Evolutionary conservation across 805 yeast genomes (phyloP).

Genomic region (Cyberlindnera sargentensis): DNA sequence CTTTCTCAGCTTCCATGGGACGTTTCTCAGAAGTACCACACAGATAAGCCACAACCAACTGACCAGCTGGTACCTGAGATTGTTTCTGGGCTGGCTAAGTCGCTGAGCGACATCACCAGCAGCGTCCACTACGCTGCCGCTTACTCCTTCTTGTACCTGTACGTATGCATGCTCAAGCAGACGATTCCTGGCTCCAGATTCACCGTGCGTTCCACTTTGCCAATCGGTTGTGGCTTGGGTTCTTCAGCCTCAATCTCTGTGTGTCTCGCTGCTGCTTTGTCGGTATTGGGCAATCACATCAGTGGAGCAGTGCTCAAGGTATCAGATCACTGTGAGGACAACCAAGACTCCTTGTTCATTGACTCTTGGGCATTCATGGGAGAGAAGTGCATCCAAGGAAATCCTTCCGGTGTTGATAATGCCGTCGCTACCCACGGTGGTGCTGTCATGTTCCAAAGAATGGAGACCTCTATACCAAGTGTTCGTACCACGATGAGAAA

Average conservation of each 20-base stretch:
- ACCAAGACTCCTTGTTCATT: slow-evolving; percentile 48
- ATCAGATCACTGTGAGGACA: slow-evolving; percentile 31
- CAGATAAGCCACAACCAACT: slow-evolving; percentile 27
- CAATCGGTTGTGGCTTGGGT: slow-evolving; percentile 96
- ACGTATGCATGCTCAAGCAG: slow-evolving; percentile 47
- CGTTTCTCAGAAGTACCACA: slow-evolving; percentile 20
- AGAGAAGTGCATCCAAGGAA: slow-evolving; percentile 93
- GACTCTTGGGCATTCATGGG: slow-evolving; percentile 90
- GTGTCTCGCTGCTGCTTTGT: slow-evolving; percentile 69
- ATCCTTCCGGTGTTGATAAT: slow-evolving; percentile 94
- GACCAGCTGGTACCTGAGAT: slow-evolving; percentile 57
- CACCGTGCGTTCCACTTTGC: slow-evolving; percentile 73
- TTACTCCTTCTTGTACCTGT: slow-evolving; percentile 75
- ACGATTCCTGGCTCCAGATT: slow-evolving; percentile 46
- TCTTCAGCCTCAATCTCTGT: slow-evolving; percentile 90
- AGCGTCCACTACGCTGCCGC: slow-evolving; percentile 72
- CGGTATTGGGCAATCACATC: slow-evolving; percentile 52
- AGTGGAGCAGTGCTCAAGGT: slow-evolving; percentile 28
- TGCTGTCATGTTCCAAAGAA: slow-evolving; percentile 82
- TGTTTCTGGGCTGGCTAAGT: slow-evolving; percentile 38
- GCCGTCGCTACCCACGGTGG: slow-evolving; percentile 96
- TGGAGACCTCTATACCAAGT: slow-evolving; percentile 45
- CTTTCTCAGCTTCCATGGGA: slow-evolving; percentile 57
- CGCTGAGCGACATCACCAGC: slow-evolving; percentile 39
- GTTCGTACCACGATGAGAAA: slow-evolving; percentile 61